Base-by-base conservation (phyloP, 192 early-diverging fungal genomes). In the Linnemannia schmuckeri region DNA sequence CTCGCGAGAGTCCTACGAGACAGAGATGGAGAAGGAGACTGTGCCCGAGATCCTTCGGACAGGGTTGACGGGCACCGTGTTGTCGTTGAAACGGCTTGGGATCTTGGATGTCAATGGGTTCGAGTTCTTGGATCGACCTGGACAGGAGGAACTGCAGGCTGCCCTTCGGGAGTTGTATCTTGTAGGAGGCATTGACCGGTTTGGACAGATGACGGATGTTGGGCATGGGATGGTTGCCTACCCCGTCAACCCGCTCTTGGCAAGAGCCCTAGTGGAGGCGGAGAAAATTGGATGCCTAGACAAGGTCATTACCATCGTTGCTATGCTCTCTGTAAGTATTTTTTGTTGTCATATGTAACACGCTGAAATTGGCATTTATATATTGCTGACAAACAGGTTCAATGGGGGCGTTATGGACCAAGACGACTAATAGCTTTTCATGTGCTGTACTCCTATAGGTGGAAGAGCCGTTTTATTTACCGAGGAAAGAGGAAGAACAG, bases 41-140 rank as follows among this genome's bases (percentile, higher is more conserved):
- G 94, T 99, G 44, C 98, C 98, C 3, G 98, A 99, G 89, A 98
- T 99, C 72, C 97, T 98, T 91, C 91, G 98, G n/a, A 96, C 96
- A 72, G 98, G 97, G 82, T 88, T 99, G 63, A 89, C 97, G 30
- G 95, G 96, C 42, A 97, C 96, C 33, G 96, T 98, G 15, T 89
- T 99, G 13, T 91, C 94, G 46, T 93, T 99, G 33, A 99, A 99
- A 84, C 95, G 94, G 30, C 93, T 98, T 78, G 95, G 96, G 24
- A 96, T 99, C 66, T 89, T 96, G 75, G 97, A 98, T 86, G 91
- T 98, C 49, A 88, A 97, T 33, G 91, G 95, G 6, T 99, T 99
- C 89, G 96, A 96, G 74, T 99, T 99, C 89, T 95, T 99, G 92
- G 98, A 99, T 84, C 96, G 96, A 7, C 98, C 98, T 20, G 96